Percentiles rank a stretch among this genome's conserved stretches.
Evolutionary conservation across 306 rosid genomes (phyloP).

Genomic region (Acmispon strigosus): DNA sequence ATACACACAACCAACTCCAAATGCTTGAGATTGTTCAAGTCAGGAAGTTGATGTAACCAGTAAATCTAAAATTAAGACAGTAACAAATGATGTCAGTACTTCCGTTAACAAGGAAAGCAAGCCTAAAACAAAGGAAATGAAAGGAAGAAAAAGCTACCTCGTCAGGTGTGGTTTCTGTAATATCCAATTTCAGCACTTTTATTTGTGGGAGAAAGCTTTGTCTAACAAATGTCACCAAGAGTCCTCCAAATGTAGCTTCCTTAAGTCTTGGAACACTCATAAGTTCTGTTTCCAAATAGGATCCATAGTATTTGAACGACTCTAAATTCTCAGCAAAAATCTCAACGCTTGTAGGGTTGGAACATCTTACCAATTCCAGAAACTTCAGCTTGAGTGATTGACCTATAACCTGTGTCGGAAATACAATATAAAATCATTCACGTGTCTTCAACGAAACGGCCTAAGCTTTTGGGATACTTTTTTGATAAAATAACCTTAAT

Average conservation of each 20-base stretch:
- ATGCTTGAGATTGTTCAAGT: slow-evolving; percentile 17
- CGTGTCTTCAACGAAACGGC: too few relatives aligned
- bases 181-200: slow-evolving; percentile 30
- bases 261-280: slow-evolving; percentile 24
- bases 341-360: slow-evolving; percentile 17
- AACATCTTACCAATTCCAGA: slow-evolving; percentile 20
- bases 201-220: slow-evolving; percentile 22
- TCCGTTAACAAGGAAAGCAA: background rate
- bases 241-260: slow-evolving; percentile 32
- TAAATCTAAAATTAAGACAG: slow-evolving; percentile 14
- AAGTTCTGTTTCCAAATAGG: slow-evolving; percentile 11
- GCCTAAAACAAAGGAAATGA: background rate
- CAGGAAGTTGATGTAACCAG: slow-evolving; percentile 18
- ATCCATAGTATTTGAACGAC: slow-evolving; percentile 25
- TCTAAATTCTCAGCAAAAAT: slow-evolving; percentile 24
- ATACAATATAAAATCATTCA: too few relatives aligned
- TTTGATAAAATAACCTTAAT: background rate
- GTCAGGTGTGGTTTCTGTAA: slow-evolving; percentile 15
- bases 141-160: background rate
- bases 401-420: background rate
- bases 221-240: slow-evolving; percentile 1
- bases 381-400: slow-evolving; percentile 16
- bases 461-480: too few relatives aligned
- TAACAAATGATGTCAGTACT: background rate
- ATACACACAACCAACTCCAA: slow-evolving; percentile 25